Base-by-base conservation (phyloP, 2,329 filamentous ascomycete species). In the Coleophoma eucalyptorum region DNA sequence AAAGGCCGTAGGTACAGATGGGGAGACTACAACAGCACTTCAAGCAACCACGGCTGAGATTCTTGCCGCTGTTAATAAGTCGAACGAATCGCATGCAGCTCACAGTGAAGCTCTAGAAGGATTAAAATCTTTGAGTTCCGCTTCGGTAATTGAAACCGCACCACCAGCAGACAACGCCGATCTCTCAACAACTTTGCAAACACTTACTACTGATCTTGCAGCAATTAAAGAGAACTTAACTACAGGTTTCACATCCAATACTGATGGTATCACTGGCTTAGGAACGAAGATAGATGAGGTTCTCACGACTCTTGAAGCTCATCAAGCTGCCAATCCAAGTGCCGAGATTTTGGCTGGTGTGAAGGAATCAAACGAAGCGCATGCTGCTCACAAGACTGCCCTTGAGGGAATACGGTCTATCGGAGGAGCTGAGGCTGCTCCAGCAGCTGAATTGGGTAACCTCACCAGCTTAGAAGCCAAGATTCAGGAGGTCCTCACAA, bases 351-450 rank as follows among this genome's bases (percentile, higher is more conserved):
- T 63, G 13, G 48, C 50, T 7, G 58, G 56, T 10, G 38, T 63
- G n/a, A 53, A 58, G 45, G 51, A 56, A 50, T 60, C 56, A 5
- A 62, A 61, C 16, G 55, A 59, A 16, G 56, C 56, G 2, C 59
- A 63, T 47, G 56, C 54, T 2, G 49, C 54, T 11, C 58, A 60
- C 46, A 43, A 55, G 11, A 31, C 45, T 5, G 18, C 51, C 6
- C 43, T 62, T 13, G 46, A 42, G 33, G 58, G 60, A 42, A 51
- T 62, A 33, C 61, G 57, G 38, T 57, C 58, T 32, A 45, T 59
- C 20, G 42, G 42, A 15, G 46, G 18, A n/a, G 12, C 49, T 12
- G 51, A 38, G 21, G 46, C 57, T 18, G 50, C 50, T 13, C 38
- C 42, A 18, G 46, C 45, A 33, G 26, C 45, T 11, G 15, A 43